Evolutionary conservation across 164 flowering plant species (phyloP), one percentile per base, ranked within the genome.

Genomic region (Chloranthus sessilifolius): DNA sequence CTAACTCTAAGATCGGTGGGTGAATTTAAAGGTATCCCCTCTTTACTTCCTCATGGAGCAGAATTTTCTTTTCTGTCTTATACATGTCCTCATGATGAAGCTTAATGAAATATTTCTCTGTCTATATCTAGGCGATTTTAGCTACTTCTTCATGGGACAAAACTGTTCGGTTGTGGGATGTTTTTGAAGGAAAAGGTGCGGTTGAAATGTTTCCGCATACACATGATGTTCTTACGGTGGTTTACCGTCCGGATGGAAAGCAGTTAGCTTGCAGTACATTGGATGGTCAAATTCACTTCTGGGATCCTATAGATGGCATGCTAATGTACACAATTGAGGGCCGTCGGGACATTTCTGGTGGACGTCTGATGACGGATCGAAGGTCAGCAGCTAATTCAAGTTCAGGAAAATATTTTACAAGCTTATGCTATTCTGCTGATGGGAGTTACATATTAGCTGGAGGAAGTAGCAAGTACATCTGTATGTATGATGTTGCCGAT

Each of bases 141-240:
- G 88, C 97, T 63, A 89, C 99, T 64, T 89, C 97, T 17, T 94
- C 99, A 50, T 94, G 99, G 99, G 99, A 89, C 74, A 86, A 75
- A 75, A 79, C 90, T 64, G 87, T 89, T 53, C 72, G 92, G 7
- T 36, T 94, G 54, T 94, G 99, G 97, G 92, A 87, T 69, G 84
- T 94, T 40, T 89, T 84, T 80, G 82, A 78, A 43, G 88, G 92
- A 58, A 94, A 82, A 71, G 95, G 96, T 33, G 81, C 88, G 16
- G 90, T 89, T 39, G 99, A 94, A 69, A 77, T 88, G 51, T 87
- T 94, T 57, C 59, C 69, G 12, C 99, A 94, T 65, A 81, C 78
- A 20, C 96, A 82, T 75, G 99, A 94, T 75, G 99, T 86, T 68
- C 90, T 94, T 49, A 81, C 99, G 24, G 76, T 89, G 43, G 88